phyloP scores from a whole-genome alignment of 208 protist species.

The Trypanosoma theileri region DNA sequence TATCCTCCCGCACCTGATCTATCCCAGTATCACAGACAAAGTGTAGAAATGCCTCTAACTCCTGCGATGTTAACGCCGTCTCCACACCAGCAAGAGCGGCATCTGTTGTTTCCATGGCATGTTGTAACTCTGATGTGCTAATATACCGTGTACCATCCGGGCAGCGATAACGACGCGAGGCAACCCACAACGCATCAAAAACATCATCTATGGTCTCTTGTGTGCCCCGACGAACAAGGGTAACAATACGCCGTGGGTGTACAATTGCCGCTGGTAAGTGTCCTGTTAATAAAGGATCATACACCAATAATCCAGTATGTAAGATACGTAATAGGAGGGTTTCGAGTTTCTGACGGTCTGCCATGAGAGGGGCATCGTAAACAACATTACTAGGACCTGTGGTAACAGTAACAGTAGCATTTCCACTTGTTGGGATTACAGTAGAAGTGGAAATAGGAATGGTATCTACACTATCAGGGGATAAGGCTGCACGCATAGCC shows the following conservation, averaged over 20 bases:
- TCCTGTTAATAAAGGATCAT: constrained; percentile 31
- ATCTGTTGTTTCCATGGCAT: not conserved
- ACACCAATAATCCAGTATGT: constrained; percentile 33
- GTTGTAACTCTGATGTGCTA: not conserved
- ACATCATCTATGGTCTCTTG: constrained; percentile 22
- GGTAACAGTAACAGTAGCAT: not conserved
- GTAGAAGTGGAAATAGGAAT: no score
- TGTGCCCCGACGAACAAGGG: constrained; percentile 28
- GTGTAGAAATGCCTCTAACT: constrained; percentile 38
- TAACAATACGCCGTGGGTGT: constrained; percentile 25
- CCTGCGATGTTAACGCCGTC: constrained; percentile 26
- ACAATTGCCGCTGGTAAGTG: not conserved
- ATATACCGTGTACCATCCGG: constrained; percentile 24
- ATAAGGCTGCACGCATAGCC: no score
- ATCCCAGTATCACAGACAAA: constrained; percentile 24
- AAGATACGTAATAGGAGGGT: constrained; percentile 26
- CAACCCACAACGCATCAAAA: constrained; percentile 44
- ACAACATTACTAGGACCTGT: no score
- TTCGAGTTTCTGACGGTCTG: constrained; percentile 37
- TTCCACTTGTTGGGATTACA: not conserved
- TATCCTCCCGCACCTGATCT: constrained; percentile 39
- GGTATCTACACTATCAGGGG: no score
- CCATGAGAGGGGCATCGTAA: not conserved
- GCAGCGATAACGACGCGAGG: constrained; percentile 14
- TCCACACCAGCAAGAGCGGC: constrained; percentile 8